Base-by-base conservation (phyloP, 306 rosid genomes). In the Quercus robur region DNA sequence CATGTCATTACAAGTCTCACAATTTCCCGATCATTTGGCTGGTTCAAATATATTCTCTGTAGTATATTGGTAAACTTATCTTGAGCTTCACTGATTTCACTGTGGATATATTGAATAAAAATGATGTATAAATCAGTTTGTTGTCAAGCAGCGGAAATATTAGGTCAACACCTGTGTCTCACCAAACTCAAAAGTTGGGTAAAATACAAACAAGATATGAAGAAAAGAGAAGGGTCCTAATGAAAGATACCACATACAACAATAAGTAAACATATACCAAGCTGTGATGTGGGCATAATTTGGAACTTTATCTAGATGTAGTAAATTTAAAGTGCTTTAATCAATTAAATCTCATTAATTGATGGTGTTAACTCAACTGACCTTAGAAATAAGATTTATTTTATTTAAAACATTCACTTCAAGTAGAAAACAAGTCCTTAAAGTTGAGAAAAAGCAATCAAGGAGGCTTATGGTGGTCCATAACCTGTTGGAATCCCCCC, bases 21-120 rank as follows among this genome's bases (percentile, higher is more conserved):
- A 26, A 81, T 70, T 63, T 81, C 88, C 58, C 81, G 49, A 71
- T 69, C 80, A 56, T 67, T 74, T 69, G 84, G 76, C 58, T 84
- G 81, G 81, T 19, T 80, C 55, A 72, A 20, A 68, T 84, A 84
- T 20, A 80, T 64, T 54, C 70, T 44, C 73, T 62, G 87, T 58
- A 84, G 78, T 26, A 75, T 52, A 52, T 56, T 54, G 68, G 88
- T 78, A 78, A 85, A 78, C 46, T 77, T 78, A 57, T 81, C 85
- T 51, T 70, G 73, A 30, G 85, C 88, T 81, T 77, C 81, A 56
- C 85, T 81, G 46, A 81, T 85, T 71, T 85, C 88, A 75, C 88
- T 81, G 88, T 49, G 64, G 41, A 61, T 68, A 41, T 30, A 56
- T 30, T 69, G 28, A 67, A 71, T 12, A 67, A 72, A 62, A 9